phyloP scores from a whole-genome alignment of 2,329 filamentous ascomycete species.

The Cercospora brassicicola region DNA sequence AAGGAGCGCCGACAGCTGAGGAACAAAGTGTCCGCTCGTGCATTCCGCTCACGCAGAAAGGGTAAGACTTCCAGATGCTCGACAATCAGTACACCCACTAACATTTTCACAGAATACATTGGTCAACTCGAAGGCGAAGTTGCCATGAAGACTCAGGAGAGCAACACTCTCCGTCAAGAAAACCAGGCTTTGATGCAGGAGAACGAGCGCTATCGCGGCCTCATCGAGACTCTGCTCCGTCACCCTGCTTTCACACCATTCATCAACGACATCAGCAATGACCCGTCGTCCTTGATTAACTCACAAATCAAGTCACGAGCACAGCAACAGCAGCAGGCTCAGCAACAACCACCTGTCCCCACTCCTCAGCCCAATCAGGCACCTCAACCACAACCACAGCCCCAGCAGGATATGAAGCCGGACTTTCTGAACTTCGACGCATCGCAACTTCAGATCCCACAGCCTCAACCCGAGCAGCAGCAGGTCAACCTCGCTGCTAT shows the following conservation, averaged over 20 bases:
- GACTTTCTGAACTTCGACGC: slow-evolving; percentile 43
- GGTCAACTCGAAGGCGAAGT: slow-evolving; percentile 85
- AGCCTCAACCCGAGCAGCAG: slow-evolving; percentile 36
- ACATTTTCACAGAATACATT: slow-evolving; percentile 80
- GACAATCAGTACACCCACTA: slow-evolving; percentile 45
- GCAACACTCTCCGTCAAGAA: slow-evolving; percentile 73
- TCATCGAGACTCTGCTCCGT: slow-evolving; percentile 69
- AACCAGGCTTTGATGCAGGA: slow-evolving; percentile 70
- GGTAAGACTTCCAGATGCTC: slow-evolving; percentile 59
- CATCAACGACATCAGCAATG: slow-evolving; percentile 46
- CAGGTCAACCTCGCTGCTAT: slow-evolving; percentile 77
- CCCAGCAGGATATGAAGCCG: slow-evolving; percentile 37
- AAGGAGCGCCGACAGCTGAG: slow-evolving; percentile 96
- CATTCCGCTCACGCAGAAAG: slow-evolving; percentile 97
- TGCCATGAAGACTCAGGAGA: slow-evolving; percentile 63
- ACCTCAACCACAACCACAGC: slow-evolving; percentile 35
- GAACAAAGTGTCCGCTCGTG: slow-evolving; percentile 97
- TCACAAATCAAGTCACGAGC: slow-evolving; percentile 36
- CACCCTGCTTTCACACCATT: slow-evolving; percentile 52
- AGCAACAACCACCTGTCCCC: slow-evolving; percentile 20
- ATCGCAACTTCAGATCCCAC: slow-evolving; percentile 40
- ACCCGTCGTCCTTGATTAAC: slow-evolving; percentile 39
- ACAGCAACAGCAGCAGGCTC: slow-evolving; percentile 29
- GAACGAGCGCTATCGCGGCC: slow-evolving; percentile 56
- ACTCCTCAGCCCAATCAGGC: slow-evolving; percentile 22